Evolutionary conservation across 768 basidiomycete species (phyloP).

Genomic region (Boletus rubropictus): DNA sequence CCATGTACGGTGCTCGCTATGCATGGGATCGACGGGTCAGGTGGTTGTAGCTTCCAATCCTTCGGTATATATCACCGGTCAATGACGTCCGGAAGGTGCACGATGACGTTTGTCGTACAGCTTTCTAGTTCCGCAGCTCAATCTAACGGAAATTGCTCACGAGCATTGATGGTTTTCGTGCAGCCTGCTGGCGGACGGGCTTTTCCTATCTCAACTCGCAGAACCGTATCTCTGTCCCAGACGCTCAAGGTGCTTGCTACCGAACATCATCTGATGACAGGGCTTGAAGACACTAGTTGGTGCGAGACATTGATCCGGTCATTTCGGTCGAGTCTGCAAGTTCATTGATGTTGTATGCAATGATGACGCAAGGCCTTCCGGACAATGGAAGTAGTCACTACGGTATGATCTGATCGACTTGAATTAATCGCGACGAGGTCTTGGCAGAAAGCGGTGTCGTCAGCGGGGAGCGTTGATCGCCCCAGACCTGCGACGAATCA

Average conservation of each 20-base stretch:
- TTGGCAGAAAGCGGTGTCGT: too few species aligned
- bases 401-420: neutral
- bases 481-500: too few species aligned
- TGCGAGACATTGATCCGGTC: too few species aligned
- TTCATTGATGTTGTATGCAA: too few species aligned
- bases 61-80: neutral
- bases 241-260: neutral
- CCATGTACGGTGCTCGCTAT: neutral
- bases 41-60: neutral
- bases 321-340: too few species aligned
- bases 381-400: slow-evolving; percentile 11
- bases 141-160: slow-evolving; percentile 23
- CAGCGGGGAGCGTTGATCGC: too few species aligned
- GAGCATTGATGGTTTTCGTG: slow-evolving; percentile 10
- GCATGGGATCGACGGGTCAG: neutral
- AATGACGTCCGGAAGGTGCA: slow-evolving; percentile 5
- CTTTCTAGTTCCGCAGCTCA: slow-evolving; percentile 18
- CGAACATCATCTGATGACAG: neutral
- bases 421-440: too few species aligned
- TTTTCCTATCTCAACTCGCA: slow-evolving; percentile 5
- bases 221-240: neutral
- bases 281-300: neutral
- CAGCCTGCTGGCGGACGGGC: slow-evolving; percentile 4
- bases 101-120: slow-evolving; percentile 7
- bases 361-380: slow-evolving; percentile 2